Base-by-base conservation (phyloP, 2,329 filamentous ascomycete genomes). In the Chrysosphaeria jannelii region DNA sequence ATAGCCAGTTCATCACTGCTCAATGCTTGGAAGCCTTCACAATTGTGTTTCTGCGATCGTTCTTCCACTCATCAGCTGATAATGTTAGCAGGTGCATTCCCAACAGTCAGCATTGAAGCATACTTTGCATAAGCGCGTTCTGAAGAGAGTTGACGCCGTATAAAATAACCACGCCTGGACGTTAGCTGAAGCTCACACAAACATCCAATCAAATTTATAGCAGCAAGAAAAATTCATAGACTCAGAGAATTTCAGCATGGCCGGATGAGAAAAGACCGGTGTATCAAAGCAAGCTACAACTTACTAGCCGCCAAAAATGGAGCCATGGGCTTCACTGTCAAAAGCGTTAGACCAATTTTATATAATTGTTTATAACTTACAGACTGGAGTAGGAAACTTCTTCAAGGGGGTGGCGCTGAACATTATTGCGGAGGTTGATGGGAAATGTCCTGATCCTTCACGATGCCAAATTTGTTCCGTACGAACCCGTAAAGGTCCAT, bases 231-330 rank as follows among this genome's bases (percentile, higher is more conserved):
- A n/a, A n/a, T n/a, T n/a, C n/a, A 7, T 10, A 9, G 17, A 11
- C 13, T 17, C 13, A 23, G 10, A 8, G 5, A 5, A 15, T 16
- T 12, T 11, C 18, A 11, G 13, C 9, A 4, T 14, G 17, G 14
- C 6, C 10, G n/a, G 10, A 10, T 15, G 14, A n/a, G n/a, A n/a
- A n/a, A n/a, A n/a, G n/a, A n/a, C n/a, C n/a, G n/a, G n/a, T n/a
- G n/a, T n/a, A 18, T 18, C 7, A n/a, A 7, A n/a, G 16, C 16
- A 18, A 7, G 16, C 16, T 18, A n/a, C 8, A 14, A 27, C 72
- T 44, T 85, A 90, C 81, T 78, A 46, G 81, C 81, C 48, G 60
- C 57, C 58, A 79, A 85, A 64, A 93, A 93, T 37, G 81, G 81
- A 47, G 63, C 65, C 67, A 88, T 67, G 39, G 81, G 78, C 58